Conservation (phyloP, 805 yeast genomes). For the Ogataea ramenticola region DNA sequence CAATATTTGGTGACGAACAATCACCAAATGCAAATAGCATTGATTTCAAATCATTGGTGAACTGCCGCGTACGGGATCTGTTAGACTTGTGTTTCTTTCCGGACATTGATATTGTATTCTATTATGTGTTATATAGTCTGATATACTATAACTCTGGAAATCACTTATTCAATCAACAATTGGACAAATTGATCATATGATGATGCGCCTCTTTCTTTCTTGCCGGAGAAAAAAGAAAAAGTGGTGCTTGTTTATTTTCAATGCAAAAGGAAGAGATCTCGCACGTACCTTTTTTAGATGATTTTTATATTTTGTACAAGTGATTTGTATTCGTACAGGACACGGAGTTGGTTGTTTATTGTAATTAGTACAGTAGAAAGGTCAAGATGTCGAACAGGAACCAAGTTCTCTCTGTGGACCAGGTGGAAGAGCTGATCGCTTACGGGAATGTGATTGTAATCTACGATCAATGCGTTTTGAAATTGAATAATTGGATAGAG, state of each 20-base stretch:
- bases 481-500: constrained; percentile 62
- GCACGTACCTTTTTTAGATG: too few species aligned
- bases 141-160: too few species aligned
- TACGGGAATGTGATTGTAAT: constrained; percentile 67
- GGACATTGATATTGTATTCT: background rate
- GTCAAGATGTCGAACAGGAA: background rate
- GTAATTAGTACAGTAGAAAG: background rate
- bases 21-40: constrained; percentile 70
- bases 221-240: too few species aligned
- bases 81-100: background rate
- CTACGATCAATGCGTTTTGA: constrained; percentile 51
- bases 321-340: too few species aligned
- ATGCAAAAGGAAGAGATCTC: too few species aligned
- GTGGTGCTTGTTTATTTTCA: too few species aligned
- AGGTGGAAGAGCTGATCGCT: constrained; percentile 54
- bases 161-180: too few species aligned
- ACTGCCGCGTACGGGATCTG: constrained; percentile 7
- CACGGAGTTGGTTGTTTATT: too few species aligned
- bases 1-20: constrained; percentile 56
- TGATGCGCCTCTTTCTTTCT: too few species aligned
- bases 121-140: too few species aligned
- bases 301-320: too few species aligned
- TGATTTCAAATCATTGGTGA: constrained; percentile 41
- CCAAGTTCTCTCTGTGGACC: constrained; percentile 29
- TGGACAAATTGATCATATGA: too few species aligned